A percentile compares a stretch with the other conserved stretches of the same genome.
phyloP scores from a whole-genome alignment of 345 rosid genomes.

The Eucalyptus pauciflora region DNA sequence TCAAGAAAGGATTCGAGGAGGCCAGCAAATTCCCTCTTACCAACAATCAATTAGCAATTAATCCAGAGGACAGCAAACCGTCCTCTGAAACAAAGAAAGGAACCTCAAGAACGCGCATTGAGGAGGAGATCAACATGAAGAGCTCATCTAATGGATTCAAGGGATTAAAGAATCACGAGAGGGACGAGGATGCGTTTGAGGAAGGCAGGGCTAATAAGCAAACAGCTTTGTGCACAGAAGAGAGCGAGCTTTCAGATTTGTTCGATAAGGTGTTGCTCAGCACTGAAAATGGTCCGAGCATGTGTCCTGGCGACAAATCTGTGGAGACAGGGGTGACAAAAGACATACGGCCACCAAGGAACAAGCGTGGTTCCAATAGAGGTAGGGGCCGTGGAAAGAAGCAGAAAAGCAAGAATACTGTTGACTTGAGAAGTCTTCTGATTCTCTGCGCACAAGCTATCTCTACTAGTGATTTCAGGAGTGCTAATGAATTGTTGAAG shows the following conservation, averaged over 20 bases:
- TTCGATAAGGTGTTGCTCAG: conserved; percentile 56
- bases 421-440: conserved; percentile 59
- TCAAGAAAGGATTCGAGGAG: conserved; percentile 65
- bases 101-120: background rate
- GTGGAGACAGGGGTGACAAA: background rate
- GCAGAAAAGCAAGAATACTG: conserved; percentile 22
- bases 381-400: conserved; percentile 29
- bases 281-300: background rate
- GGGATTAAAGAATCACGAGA: conserved; percentile 35
- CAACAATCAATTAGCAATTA: conserved; percentile 19
- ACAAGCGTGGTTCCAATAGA: background rate
- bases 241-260: conserved; percentile 36
- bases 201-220: conserved; percentile 59
- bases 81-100: background rate
- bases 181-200: conserved; percentile 28
- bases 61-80: conserved; percentile 9
- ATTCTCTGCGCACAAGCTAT: conserved; percentile 71
- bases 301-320: background rate
- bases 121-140: background rate
- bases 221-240: conserved; percentile 31
- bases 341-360: conserved; percentile 3
- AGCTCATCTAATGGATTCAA: background rate
- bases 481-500: conserved; percentile 60
- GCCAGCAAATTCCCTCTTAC: conserved; percentile 75
- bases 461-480: conserved; percentile 48